Evolutionary conservation across 2,329 filamentous ascomycete genomes (phyloP), one percentile per base, ranked within the genome.

Genomic region (Thielaviopsis euricoi): DNA sequence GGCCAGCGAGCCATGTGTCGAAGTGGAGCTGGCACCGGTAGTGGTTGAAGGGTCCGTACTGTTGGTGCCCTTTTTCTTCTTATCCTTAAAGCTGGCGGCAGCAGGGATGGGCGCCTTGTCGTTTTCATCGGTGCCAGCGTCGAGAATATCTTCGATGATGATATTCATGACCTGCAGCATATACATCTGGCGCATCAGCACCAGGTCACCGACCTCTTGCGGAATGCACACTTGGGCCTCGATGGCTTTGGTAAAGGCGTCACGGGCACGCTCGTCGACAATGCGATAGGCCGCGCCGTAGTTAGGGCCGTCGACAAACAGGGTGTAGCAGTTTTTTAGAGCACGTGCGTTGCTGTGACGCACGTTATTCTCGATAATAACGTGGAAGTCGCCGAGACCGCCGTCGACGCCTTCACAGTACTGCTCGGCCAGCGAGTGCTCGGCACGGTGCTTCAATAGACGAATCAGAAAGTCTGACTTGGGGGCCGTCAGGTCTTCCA

Each of bases 81-180:
- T 56, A 12, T 37, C 33, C 54, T 59, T 53, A 9, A 43, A 25
- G 15, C 43, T 49, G 1, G 54, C 53, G 15, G 54, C 51, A 26
- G 33, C 49, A 6, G 53, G 51, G 37, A 57, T 53, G 7, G 56
- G 51, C 23, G 67, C 66, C 1, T 63, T 65, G 2, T 64, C 64
- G 0, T 67, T 66, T 1, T 63, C 65, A 2, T 64, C 64, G 0
- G 71, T 72, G 3, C 68, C 70, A 43, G 65, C 60, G 0, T 73
- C 67, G 1, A 77, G 65, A 29, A 77, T 71, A 46, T 72, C 67
- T 0, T 72, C 70, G 4, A 76, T 64, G 1, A 74, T 62, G n/a
- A 73, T 66, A 58, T 70, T 72, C 29, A 76, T 70, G 6, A 17
- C 12, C 53, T 71, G 68, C 0, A 76, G 48, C 0, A 74, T 55